Evolutionary conservation across 805 yeast genomes (phyloP).

Genomic region (Babjeviella inositovora): DNA sequence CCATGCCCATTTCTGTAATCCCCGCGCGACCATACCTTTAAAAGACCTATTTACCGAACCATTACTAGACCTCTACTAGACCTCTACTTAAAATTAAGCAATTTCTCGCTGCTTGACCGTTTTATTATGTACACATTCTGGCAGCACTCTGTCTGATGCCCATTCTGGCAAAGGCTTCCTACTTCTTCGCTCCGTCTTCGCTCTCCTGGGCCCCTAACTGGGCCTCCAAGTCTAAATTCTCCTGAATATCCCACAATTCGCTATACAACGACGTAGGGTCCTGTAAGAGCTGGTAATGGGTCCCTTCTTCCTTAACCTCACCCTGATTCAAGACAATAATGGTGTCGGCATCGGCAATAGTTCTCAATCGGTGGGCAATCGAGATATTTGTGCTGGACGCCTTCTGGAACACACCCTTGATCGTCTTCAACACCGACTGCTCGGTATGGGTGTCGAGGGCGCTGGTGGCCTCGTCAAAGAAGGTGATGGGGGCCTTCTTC

Average conservation of each 20-base stretch:
- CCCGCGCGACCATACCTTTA: no score
- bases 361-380: slow-evolving; percentile 87
- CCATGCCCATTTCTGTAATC: no score
- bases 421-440: slow-evolving; percentile 63
- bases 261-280: slow-evolving; percentile 48
- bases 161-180: no score
- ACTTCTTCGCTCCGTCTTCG: not conserved
- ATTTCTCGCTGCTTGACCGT: no score
- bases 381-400: slow-evolving; percentile 59
- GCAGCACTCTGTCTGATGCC: no score
- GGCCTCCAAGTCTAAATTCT: slow-evolving; percentile 40
- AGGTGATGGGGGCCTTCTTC: slow-evolving; percentile 77
- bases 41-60: no score
- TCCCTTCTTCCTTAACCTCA: slow-evolving; percentile 74
- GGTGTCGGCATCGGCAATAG: slow-evolving; percentile 88
- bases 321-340: slow-evolving; percentile 80
- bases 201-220: slow-evolving; percentile 19
- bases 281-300: slow-evolving; percentile 46
- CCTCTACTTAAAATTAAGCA: no score
- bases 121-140: no score
- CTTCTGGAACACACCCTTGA: slow-evolving; percentile 46
- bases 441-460: slow-evolving; percentile 97
- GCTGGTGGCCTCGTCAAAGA: slow-evolving; percentile 94
- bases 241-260: slow-evolving; percentile 87
- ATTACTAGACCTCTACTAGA: no score